Evolutionary conservation across 768 basidiomycete species (phyloP), one percentile per base, ranked within the genome.

Genomic region (Pulveroboletus sp.): DNA sequence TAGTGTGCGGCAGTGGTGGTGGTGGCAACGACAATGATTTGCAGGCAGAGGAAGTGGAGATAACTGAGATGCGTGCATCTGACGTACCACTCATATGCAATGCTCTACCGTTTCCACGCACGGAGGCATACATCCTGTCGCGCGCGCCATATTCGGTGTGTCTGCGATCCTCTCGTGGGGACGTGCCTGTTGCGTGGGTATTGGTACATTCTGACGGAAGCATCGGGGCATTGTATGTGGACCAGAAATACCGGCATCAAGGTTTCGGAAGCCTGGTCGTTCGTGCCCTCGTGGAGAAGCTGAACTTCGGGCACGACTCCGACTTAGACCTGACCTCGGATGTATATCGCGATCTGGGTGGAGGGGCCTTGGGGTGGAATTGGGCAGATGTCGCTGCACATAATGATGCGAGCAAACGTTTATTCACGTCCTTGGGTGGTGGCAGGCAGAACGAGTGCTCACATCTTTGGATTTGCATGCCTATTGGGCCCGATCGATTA

Each of bases 311-410:
- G 12, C 18, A 35, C 27, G 36, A 33, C 17, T 1, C 10, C 27
- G 32, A 33, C 17, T 1, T 14, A 11, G 39, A 21, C 7, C 10
- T 30, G 32, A 11, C n/a, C 26, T 9, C 43, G 38, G 53, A 44
- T 8, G 39, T 28, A 26, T 8, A 52, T 50, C 47, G 18, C 10
- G 60, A 65, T 51, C 38, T 54, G 3, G 49, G 55, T 11, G 56
- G 62, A 11, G 63, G 62, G 10, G 62, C 59, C 1, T 33, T 62
- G 0, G 52, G 57, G 4, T 65, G 60, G 62, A 56, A 57, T 24
- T 64, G 62, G 63, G 38, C 45, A 24, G 57, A 65, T n/a, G 36
- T 42, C 3, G 51, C 28, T 11, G 26, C 6, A 3, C 15, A 35
- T 2, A 60, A 54, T 12, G 45, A 52, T 11, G 54, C 7, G 12